phyloP scores from a whole-genome alignment of 2,329 filamentous ascomycete species.

The Phyllosticta citribraziliensis region DNA sequence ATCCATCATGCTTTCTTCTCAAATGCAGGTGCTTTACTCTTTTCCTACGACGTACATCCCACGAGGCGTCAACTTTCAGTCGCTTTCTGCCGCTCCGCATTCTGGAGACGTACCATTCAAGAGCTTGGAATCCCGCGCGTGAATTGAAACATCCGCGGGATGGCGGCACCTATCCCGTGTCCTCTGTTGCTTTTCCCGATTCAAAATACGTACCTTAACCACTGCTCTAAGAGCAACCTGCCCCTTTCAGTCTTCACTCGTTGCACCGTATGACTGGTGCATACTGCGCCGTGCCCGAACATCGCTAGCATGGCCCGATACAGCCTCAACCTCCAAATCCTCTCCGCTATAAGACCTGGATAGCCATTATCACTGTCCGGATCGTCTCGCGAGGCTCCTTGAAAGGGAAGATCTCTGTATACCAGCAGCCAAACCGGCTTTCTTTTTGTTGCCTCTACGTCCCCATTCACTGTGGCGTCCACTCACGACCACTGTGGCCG shows the following conservation, averaged over 20 bases:
- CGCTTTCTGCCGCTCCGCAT: no score
- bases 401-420: no score
- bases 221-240: not conserved
- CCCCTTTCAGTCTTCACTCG: not conserved
- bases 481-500: not conserved
- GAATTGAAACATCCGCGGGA: not conserved
- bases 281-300: not conserved
- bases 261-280: not conserved
- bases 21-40: no score
- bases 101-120: not conserved
- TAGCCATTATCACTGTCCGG: not conserved
- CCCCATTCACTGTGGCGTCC: not conserved
- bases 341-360: not conserved
- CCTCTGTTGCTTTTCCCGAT: not conserved
- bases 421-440: no score
- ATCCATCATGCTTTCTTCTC: no score
- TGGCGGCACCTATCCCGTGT: not conserved
- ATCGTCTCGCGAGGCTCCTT: no score
- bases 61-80: no score
- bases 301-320: not conserved
- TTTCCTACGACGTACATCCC: no score
- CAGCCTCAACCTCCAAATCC: not conserved
- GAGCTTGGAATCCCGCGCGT: not conserved
- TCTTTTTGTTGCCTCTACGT: not conserved
- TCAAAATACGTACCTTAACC: not conserved